Evolutionary conservation across 2,329 filamentous ascomycete species (phyloP).

Genomic region (Alternaria brassicicola): DNA sequence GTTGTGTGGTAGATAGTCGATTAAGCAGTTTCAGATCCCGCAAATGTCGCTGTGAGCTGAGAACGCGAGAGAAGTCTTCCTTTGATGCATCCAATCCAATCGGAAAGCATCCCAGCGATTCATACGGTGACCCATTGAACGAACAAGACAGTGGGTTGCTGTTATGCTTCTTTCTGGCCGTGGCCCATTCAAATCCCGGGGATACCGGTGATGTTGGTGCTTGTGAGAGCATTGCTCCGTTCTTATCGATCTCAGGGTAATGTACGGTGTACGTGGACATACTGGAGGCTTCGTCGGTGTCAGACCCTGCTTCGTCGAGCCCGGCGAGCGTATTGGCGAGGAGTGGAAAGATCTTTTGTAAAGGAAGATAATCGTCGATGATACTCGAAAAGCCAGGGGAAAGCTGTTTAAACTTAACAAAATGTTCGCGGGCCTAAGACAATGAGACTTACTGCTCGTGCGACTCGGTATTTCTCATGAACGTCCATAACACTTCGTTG

Average conservation of each 20-base stretch:
- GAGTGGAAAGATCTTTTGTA: slow-evolving; percentile 38
- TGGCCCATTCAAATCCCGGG: slow-evolving; percentile 37
- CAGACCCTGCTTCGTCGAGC: slow-evolving; percentile 31
- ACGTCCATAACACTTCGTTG: slow-evolving; percentile 44
- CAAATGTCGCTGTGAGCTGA: slow-evolving; percentile 41
- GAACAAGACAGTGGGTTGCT: slow-evolving; percentile 45
- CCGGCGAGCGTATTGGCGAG: slow-evolving; percentile 33
- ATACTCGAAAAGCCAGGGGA: slow-evolving; percentile 39
- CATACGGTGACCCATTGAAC: slow-evolving; percentile 34
- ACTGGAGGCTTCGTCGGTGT: slow-evolving; percentile 34
- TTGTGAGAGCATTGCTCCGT: slow-evolving; percentile 30
- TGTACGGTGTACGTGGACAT: slow-evolving; percentile 41
- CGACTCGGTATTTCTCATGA: slow-evolving; percentile 44
- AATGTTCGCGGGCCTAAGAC: background rate
- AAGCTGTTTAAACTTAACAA: slow-evolving; percentile 24
- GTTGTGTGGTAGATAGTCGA: slow-evolving; percentile 29
- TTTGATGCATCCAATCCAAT: slow-evolving; percentile 42
- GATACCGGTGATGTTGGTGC: slow-evolving; percentile 26
- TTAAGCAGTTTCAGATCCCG: slow-evolving; percentile 39
- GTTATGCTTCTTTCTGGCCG: slow-evolving; percentile 28
- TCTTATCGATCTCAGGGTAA: slow-evolving; percentile 43
- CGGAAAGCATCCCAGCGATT: slow-evolving; percentile 44
- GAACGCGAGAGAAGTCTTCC: slow-evolving; percentile 40
- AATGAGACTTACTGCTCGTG: slow-evolving; percentile 31
- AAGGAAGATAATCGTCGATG: slow-evolving; percentile 39